Evolutionary conservation across 129 eudicot species (phyloP), one percentile per base, ranked within the genome.

Genomic region (Centaurea solstitialis): DNA sequence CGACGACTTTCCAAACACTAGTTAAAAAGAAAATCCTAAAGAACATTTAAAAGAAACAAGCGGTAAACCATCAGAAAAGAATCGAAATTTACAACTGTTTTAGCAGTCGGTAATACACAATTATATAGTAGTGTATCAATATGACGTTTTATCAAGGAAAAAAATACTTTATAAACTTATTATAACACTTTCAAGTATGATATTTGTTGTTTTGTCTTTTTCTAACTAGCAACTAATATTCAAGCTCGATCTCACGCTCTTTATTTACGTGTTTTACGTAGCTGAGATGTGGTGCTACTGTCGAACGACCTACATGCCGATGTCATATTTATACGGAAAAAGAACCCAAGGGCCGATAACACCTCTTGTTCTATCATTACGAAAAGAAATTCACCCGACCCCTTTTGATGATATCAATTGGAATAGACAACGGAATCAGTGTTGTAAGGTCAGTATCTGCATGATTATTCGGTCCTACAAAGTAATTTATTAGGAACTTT

Each of bases 211-310:
- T 9, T 64, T 64, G 6, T 64, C 28, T 20, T 18, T 37, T 26
- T 57, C 22, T 57, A 57, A 57, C 9, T 57, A 57, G 22, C 22
- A 57, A 57, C 65, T 17, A 57, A 17, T n/a, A 57, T 57, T 57
- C 18, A 53, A 33, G 35, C 0, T 20, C 13, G 26, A 22, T 38
- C 47, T 35, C 0, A 9, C 4, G 20, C 53, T 37, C 2, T 6
- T 67, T 75, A n/a, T 57, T 17, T 57, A 50, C 35, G 1, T 37
- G 47, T 24, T 50, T 26, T 43, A 18, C 78, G 82, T 76, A 90
- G 94, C 85, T 50, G 82, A 85, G 61, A 90, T 90, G 92, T 90
- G 94, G 94, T 90, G 94, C 76, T 85, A 86, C 47, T 86, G 90
- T 67, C 90, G 94, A 4, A 84, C 85, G 74, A 85, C 86, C 5